These are phyloP conservation scores for Raphanus hybrid DNA, from an alignment of 441 rosid species.

Conservation along the genomic window DNA sequence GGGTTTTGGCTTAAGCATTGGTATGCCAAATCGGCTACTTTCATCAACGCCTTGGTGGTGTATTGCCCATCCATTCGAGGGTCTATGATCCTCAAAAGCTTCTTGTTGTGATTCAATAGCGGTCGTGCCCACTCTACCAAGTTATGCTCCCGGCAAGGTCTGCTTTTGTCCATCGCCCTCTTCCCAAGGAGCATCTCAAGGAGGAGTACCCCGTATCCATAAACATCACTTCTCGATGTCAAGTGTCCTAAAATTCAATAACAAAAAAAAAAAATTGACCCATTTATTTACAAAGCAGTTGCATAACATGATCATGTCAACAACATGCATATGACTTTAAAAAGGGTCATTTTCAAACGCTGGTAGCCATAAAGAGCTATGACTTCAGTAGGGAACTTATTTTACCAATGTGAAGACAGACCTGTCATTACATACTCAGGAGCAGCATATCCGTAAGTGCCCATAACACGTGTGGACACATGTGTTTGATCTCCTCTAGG, in stretches of 20 bases:
- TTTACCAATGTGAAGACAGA: conserved; percentile 42
- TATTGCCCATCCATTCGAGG: conserved; percentile 95
- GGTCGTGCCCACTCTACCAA: conserved; percentile 99
- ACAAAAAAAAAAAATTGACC: not conserved
- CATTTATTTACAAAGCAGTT: conserved; percentile 2
- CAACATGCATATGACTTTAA: not conserved
- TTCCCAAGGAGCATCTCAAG: conserved; percentile 97
- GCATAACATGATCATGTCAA: not conserved
- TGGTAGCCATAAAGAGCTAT: not conserved
- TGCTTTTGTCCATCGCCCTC: conserved; percentile 93
- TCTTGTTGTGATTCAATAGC: conserved; percentile 80
- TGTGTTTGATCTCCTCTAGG: conserved; percentile 99
- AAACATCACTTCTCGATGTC: conserved; percentile 95
- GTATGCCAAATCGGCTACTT: conserved; percentile 80
- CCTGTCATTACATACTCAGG: conserved; percentile 99
- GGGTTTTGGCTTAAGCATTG: conserved; percentile 99
- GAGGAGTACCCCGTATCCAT: conserved; percentile 93
- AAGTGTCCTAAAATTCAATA: conserved; percentile 64
- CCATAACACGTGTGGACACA: conserved; percentile 98
- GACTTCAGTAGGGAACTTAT: not conserved
- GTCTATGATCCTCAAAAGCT: conserved; percentile 86
- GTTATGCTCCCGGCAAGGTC: conserved; percentile 93
- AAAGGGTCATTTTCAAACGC: not conserved
- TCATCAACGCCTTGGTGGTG: conserved; percentile 60
- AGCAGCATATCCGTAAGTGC: conserved; percentile 98